Percentiles rank a stretch among this genome's conserved stretches.
Evolutionary conservation across 805 yeast species (phyloP).

Genomic region (Saturnispora sanitii): DNA sequence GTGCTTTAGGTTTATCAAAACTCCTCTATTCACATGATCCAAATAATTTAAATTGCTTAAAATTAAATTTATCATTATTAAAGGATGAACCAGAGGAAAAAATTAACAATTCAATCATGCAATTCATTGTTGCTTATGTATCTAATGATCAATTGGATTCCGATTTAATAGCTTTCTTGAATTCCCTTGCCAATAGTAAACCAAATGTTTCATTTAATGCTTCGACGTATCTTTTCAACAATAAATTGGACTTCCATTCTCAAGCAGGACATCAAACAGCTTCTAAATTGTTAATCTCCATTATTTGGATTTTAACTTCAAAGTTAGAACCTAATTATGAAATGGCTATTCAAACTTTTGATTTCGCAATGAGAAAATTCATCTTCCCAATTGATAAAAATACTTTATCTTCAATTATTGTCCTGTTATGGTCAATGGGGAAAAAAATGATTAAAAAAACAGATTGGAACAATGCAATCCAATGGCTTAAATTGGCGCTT

Average conservation of each 20-base stretch:
- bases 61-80: conserved; percentile 20
- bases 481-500: conserved; percentile 15
- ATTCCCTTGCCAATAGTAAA: conserved; percentile 15
- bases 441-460: conserved; percentile 22
- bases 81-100: conserved; percentile 10
- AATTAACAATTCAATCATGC: conserved; percentile 27
- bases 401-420: conserved; percentile 25
- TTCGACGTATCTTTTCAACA: conserved; percentile 27
- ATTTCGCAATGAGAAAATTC: conserved; percentile 23
- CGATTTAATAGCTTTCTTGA: conserved; percentile 10
- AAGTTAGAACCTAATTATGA: conserved; percentile 12
- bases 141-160: conserved; percentile 14
- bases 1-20: conserved; percentile 18
- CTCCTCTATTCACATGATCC: conserved; percentile 22
- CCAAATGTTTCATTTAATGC: conserved; percentile 25
- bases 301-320: conserved; percentile 18
- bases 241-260: conserved; percentile 18
- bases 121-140: conserved; percentile 27
- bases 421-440: conserved; percentile 33
- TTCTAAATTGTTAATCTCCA: conserved; percentile 12
- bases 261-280: conserved; percentile 1
- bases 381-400: conserved; percentile 19
- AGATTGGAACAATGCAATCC: conserved; percentile 9
- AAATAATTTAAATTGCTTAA: conserved; percentile 25
- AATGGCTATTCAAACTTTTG: conserved; percentile 19